Evolutionary conservation across 345 rosid species (phyloP).

Genomic region (Eucalyptus camaldulensis): DNA sequence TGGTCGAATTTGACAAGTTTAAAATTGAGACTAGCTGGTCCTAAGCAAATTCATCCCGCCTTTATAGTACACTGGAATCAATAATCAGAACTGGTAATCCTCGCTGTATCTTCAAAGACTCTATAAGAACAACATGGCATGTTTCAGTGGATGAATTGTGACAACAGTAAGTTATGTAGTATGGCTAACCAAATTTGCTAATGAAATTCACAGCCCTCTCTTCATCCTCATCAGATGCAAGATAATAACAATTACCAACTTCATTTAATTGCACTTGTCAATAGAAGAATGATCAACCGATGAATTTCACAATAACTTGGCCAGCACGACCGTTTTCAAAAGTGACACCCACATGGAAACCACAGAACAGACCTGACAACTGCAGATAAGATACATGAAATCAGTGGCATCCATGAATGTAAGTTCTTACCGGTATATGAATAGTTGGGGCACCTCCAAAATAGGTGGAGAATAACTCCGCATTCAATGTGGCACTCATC

Average conservation of each 20-base stretch:
- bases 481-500: conserved; percentile 98
- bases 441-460: conserved; percentile 86
- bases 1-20: background rate
- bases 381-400: background rate
- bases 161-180: background rate
- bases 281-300: background rate
- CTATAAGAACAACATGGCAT: background rate
- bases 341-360: background rate
- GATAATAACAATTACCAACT: background rate
- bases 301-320: background rate
- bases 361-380: background rate
- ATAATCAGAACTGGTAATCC: background rate
- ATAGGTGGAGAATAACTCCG: conserved; percentile 86
- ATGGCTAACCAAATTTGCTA: background rate
- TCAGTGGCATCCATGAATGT: background rate
- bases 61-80: background rate
- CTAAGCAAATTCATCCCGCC: background rate
- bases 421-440: conserved; percentile 72
- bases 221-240: background rate
- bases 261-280: background rate
- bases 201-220: background rate
- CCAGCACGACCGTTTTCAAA: background rate
- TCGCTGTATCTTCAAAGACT: background rate
- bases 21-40: background rate
- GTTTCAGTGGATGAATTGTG: background rate